Evolutionary conservation across 768 basidiomycete genomes (phyloP), one percentile per base, ranked within the genome.

Genomic region (Suillus alpinus): DNA sequence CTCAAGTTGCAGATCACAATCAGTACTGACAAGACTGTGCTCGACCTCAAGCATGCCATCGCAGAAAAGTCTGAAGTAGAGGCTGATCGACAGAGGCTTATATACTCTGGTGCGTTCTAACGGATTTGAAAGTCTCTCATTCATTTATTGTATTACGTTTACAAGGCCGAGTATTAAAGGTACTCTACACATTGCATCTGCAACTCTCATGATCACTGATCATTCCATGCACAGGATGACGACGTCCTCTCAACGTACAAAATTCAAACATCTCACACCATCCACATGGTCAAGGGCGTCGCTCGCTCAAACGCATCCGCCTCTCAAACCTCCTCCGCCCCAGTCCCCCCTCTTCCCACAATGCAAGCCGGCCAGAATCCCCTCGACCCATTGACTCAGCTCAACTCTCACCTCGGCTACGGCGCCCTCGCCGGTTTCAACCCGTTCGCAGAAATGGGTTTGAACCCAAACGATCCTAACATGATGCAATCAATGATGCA

Each of bases 361-460:
- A 94, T 97, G 92, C 92, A 93, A 66, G 83, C 95, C 0, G 96
- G 95, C 2, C 92, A 96, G 80, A 93, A 93, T 69, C 87, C 86
- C 1, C 84, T 87, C 63, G 92, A 95, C 73, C 94, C 92, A 0
- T 85, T 94, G 60, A 94, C 92, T 0, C 88, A 85, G 59, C 81
- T 94, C 56, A 95, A 95, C 70, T 80, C 87, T 16, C 86, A 88
- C 68, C 76, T 85, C 73, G 91, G 88, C 0, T 92, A 87, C 65
- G 93, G 92, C 1, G 78, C 84, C 18, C 85, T 92, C 84, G 89
- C 89, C 0, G 90, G 91, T 6, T 79, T 95, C 71, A 98, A 98
- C 68, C 96, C 97, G 0, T 98, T 99, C 69, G 82, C 89, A 0
- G 89, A 89, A 4, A 86, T 96, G 85, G 96, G 95, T 1, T 55